These are phyloP conservation scores for Russula emetica DNA, from an alignment of 768 basidiomycete species.

Conservation along the genomic window DNA sequence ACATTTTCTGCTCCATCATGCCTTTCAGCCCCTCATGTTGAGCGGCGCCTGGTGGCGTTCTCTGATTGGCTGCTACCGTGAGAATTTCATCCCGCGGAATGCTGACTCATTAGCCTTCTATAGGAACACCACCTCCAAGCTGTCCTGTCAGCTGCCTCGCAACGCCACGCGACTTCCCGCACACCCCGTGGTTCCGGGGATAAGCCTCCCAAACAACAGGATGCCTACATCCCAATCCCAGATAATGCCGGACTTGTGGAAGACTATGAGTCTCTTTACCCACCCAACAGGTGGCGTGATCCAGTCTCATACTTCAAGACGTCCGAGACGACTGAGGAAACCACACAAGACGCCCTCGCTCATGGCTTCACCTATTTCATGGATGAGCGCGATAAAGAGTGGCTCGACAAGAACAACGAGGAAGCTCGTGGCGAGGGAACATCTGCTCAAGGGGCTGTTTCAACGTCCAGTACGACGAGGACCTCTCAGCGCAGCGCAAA, in stretches of 20 bases:
- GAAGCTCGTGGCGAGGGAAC: slow-evolving; percentile 83
- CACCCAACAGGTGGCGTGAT: slow-evolving; percentile 64
- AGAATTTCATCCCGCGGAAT: slow-evolving; percentile 47
- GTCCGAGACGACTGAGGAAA: slow-evolving; percentile 83
- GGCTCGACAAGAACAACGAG: slow-evolving; percentile 90
- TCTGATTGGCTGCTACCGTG: slow-evolving; percentile 47
- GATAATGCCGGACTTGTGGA: slow-evolving; percentile 78
- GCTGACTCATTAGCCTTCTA: slow-evolving; percentile 44
- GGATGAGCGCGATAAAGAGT: slow-evolving; percentile 94
- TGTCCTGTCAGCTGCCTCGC: slow-evolving; percentile 52
- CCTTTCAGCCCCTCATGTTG: slow-evolving; percentile 43
- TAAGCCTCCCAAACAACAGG: slow-evolving; percentile 40
- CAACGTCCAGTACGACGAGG: slow-evolving; percentile 50
- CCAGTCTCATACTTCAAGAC: slow-evolving; percentile 73
- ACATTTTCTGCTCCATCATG: slow-evolving; percentile 35
- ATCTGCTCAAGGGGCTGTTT: slow-evolving; percentile 66
- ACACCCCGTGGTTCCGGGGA: slow-evolving; percentile 38
- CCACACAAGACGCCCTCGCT: slow-evolving; percentile 52
- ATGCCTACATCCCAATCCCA: slow-evolving; percentile 87
- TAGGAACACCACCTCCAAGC: slow-evolving; percentile 59
- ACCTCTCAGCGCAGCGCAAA: slow-evolving; percentile 59
- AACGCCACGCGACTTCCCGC: slow-evolving; percentile 42
- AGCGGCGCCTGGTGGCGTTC: slow-evolving; percentile 40
- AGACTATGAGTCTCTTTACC: slow-evolving; percentile 77
- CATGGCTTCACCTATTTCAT: slow-evolving; percentile 86